Conservation (phyloP, 257 asterid genomes). For the Jacaranda mimosifolia region DNA sequence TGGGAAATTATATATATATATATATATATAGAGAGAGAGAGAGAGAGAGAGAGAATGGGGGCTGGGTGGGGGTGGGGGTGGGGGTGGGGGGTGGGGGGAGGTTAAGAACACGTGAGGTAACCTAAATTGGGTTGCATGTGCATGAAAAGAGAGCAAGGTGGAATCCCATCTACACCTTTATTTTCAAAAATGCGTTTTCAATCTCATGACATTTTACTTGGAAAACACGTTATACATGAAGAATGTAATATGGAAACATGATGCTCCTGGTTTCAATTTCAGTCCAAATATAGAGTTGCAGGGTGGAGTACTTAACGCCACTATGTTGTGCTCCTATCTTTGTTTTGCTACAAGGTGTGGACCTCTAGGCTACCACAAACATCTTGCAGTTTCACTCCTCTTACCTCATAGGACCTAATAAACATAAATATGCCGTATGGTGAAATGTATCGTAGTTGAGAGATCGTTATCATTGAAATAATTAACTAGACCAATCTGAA, state of each 20-base stretch:
- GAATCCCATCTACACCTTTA: slow-evolving; percentile 28
- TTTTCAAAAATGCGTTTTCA: not conserved
- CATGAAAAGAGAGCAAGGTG: slow-evolving; percentile 35
- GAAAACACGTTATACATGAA: slow-evolving; percentile 12
- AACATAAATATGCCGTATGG: not conserved
- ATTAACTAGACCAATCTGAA: not conserved
- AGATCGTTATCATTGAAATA: not conserved
- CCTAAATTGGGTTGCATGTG: slow-evolving; percentile 40
- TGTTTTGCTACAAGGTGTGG: not conserved
- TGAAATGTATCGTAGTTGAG: not conserved
- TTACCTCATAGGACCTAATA: too few species aligned
- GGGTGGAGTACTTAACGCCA: not conserved
- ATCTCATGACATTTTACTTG: not conserved
- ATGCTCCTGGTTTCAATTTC: slow-evolving; percentile 6
- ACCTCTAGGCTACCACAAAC: not conserved
- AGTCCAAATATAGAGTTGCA: slow-evolving; percentile 23
- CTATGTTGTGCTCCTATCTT: not conserved
- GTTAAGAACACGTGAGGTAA: not conserved
- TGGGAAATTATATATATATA: not conserved
- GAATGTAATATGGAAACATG: not conserved
- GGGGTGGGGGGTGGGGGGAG: too few species aligned
- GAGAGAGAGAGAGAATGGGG: too few species aligned
- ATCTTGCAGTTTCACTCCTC: not conserved
- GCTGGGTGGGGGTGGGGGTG: too few species aligned
- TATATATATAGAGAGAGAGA: not conserved